Percentiles rank a stretch among this genome's conserved stretches.
phyloP scores from a whole-genome alignment of 1,284 basidiomycete species.

The Sanguinoderma infundibulare region DNA sequence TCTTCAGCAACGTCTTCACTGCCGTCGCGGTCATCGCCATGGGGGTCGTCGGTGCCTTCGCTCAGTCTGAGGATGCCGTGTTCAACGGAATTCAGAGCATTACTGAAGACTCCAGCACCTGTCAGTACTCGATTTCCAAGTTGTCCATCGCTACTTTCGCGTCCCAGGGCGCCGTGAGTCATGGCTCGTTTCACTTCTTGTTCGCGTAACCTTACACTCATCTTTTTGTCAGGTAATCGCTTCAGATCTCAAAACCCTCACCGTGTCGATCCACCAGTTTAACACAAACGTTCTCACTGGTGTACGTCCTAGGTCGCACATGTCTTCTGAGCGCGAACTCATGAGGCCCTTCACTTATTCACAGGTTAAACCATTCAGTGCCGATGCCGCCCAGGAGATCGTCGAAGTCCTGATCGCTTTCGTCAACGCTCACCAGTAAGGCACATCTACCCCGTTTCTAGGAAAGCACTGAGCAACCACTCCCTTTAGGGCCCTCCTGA shows the following conservation, averaged over 20 bases:
- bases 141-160: not conserved
- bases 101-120: not conserved
- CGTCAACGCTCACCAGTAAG: not conserved
- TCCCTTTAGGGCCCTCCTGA: not conserved
- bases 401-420: no score
- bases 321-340: not conserved
- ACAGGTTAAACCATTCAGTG: no score
- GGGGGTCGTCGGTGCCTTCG: not conserved
- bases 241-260: not conserved
- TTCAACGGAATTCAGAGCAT: not conserved
- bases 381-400: no score
- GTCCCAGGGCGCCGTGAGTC: not conserved
- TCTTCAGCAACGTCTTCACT: conserved; percentile 3
- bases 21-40: not conserved
- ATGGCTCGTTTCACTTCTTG: no score
- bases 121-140: not conserved
- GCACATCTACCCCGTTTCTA: no score
- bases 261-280: not conserved
- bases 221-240: not conserved
- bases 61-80: conserved; percentile 1
- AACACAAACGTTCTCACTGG: not conserved
- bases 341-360: no score
- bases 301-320: not conserved
- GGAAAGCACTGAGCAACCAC: no score
- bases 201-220: no score